Percentiles rank a stretch among this genome's conserved stretches.
Evolutionary conservation across 2,329 filamentous ascomycete genomes (phyloP).

Genomic region (Botrytis medusae): DNA sequence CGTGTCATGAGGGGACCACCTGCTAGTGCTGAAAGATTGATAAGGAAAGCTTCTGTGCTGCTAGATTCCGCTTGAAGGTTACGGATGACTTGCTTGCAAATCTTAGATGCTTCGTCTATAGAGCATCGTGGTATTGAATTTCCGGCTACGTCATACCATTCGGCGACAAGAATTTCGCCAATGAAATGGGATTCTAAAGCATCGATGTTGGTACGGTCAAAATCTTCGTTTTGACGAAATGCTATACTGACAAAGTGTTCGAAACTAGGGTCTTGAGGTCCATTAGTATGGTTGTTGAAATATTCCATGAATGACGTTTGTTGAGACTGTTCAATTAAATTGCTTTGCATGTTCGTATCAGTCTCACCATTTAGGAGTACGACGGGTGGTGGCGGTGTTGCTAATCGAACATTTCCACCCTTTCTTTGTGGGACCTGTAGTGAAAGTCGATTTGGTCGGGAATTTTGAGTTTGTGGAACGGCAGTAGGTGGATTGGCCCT

Average conservation of each 20-base stretch:
- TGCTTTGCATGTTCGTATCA: constrained; percentile 38
- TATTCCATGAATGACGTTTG: constrained; percentile 36
- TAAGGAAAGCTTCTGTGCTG: constrained; percentile 56
- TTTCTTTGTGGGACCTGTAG: constrained; percentile 63
- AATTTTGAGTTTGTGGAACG: constrained; percentile 27
- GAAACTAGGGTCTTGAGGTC: constrained; percentile 29
- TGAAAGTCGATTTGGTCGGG: constrained; percentile 53
- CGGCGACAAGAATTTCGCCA: constrained; percentile 49
- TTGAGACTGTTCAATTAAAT: constrained; percentile 29
- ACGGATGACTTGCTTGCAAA: constrained; percentile 55
- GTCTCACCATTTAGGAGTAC: constrained; percentile 51
- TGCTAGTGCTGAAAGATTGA: constrained; percentile 58
- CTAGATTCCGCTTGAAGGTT: constrained; percentile 52
- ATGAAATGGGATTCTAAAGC: constrained; percentile 57
- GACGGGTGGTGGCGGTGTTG: constrained; percentile 50
- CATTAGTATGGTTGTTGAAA: constrained; percentile 29
- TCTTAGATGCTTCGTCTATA: constrained; percentile 54
- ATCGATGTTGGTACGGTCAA: constrained; percentile 53
- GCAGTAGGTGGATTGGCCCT: constrained; percentile 25
- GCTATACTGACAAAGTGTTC: constrained; percentile 35
- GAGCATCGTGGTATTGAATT: constrained; percentile 45
- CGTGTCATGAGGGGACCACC: constrained; percentile 54
- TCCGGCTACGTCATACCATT: constrained; percentile 53
- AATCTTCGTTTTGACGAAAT: constrained; percentile 37
- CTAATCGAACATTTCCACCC: constrained; percentile 60